phyloP scores from a whole-genome alignment of 192 early-diverging fungal genomes.

The Entomortierella beljakovae region DNA sequence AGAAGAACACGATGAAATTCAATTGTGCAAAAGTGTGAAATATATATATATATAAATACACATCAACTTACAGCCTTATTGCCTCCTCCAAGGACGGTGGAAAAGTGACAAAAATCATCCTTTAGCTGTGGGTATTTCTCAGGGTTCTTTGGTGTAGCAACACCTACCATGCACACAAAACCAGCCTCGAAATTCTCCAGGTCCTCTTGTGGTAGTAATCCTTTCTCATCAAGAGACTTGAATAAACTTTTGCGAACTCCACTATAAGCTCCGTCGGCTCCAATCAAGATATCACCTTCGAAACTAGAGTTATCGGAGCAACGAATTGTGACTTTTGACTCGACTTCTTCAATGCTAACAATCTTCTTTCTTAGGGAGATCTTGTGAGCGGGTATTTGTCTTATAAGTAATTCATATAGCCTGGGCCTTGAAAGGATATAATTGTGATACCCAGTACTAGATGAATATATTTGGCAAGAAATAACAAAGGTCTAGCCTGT shows the following conservation, averaged over 20 bases:
- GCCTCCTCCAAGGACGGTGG: background rate
- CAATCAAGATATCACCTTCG: background rate
- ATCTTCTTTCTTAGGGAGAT: constrained; percentile 3
- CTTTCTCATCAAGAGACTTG: background rate
- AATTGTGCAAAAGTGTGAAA: too few relatives aligned
- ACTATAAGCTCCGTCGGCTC: constrained; percentile 1
- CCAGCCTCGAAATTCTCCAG: background rate
- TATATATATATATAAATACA: too few relatives aligned
- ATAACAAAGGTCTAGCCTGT: too few relatives aligned
- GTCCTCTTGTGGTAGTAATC: background rate
- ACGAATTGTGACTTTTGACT: background rate
- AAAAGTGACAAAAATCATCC: background rate
- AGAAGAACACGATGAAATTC: too few relatives aligned
- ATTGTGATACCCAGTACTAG: background rate
- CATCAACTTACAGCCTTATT: background rate
- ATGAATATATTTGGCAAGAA: background rate
- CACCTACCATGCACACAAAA: background rate
- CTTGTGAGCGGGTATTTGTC: constrained; percentile 6
- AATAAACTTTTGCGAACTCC: background rate
- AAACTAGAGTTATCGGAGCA: constrained; percentile 1
- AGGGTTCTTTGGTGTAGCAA: constrained; percentile 1
- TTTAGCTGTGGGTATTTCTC: constrained; percentile 7
- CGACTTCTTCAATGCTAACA: background rate
- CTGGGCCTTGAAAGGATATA: background rate
- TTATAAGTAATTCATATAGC: background rate